These are phyloP conservation scores for Acer campestre DNA, from an alignment of 345 rosid genomes.

Conservation along the genomic window DNA sequence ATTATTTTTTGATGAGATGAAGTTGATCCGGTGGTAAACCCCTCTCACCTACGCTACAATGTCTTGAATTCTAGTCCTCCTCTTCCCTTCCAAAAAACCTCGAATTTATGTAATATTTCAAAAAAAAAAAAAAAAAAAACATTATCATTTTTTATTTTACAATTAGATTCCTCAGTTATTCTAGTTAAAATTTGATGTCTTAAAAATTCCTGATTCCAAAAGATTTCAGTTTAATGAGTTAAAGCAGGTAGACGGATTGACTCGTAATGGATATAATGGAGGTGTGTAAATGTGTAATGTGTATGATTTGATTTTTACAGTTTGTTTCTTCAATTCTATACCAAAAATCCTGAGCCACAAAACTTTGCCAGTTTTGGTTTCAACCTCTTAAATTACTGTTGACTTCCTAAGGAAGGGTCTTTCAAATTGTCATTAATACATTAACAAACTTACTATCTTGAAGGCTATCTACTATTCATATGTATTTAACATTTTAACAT, in stretches of 20 bases:
- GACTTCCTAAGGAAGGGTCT: not conserved
- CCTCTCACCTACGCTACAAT: rapidly evolving
- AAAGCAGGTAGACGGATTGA: not conserved
- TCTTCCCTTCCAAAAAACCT: too few relatives aligned
- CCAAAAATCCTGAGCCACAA: not conserved
- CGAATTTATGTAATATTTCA: too few relatives aligned
- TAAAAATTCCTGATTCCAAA: too few relatives aligned
- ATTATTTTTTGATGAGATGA: too few relatives aligned
- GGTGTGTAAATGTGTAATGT: not conserved
- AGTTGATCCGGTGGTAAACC: too few relatives aligned
- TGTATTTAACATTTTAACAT: not conserved
- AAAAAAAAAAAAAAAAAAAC: not conserved
- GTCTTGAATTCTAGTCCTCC: too few relatives aligned
- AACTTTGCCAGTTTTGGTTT: not conserved
- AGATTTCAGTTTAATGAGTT: not conserved
- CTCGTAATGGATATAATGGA: not conserved
- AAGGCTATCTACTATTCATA: not conserved
- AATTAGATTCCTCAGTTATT: too few relatives aligned
- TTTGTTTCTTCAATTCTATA: not conserved
- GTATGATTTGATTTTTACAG: not conserved
- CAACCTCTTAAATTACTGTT: not conserved
- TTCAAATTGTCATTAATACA: not conserved
- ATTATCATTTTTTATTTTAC: too few relatives aligned
- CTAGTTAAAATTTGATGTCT: too few relatives aligned
- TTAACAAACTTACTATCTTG: not conserved